Base-by-base conservation (phyloP, 306 rosid species). In the Trifolium pratense region DNA sequence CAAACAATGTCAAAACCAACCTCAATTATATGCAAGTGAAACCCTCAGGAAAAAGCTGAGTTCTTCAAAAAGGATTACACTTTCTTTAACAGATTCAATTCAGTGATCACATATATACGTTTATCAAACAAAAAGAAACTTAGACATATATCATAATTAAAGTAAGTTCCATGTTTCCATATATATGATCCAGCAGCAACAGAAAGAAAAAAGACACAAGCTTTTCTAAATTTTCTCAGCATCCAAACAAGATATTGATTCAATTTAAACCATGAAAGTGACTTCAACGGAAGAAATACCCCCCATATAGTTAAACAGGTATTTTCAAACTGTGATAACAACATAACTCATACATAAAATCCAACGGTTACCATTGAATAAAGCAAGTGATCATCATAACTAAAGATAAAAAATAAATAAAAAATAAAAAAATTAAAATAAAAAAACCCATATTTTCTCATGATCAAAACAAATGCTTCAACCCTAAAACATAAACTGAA, bases 1-100 rank as follows among this genome's bases (percentile, higher is more conserved):
- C 67, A 34, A 80, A 82, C 25, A 57, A 70, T 71, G 78, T 68
- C 40, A 64, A 79, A 11, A 85, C 36, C 61, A 86, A 79, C 13
- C 70, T 70, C 67, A 74, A 70, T 52, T 9, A 36, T 16, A 37
- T 6, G 2, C 15, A 12, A 14, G 18, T 0, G 2, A 58, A 14
- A n/a, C 3, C 65, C 40, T 14, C 68, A 5, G 37, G 49, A 31
- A 63, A 63, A 58, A 58, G 5, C 58, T 1, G n/a, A 6, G 37
- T 26, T 58, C 18, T 58, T 58, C 65, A 58, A 20, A 29, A 26
- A 29, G 12, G 18, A 1, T 12, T 26, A 58, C 18, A 57, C 17
- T 56, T 23, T 11, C 2, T 5, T 26, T 42, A 52, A 59, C 45
- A 61, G 73, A 16, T 40, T 53, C 77, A 36, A 58, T 36, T 42